Evolutionary conservation across 1,139 yeast species (phyloP), one percentile per base, ranked within the genome.

Genomic region (Suhomyces choctaworum): DNA sequence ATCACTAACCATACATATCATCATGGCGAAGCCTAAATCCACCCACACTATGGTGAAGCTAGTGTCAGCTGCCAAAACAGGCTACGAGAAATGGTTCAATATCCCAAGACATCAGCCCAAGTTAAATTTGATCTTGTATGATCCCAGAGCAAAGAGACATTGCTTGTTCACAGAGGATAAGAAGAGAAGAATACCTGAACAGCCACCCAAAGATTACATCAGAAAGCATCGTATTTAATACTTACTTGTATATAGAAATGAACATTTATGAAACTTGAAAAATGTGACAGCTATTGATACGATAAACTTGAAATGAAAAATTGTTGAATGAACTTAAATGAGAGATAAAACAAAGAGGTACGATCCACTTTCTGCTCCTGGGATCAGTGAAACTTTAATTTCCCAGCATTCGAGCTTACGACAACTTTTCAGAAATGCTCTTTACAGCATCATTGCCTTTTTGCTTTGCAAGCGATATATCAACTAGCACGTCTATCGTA

Each of bases 91-190:
- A 56, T 83, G 90, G 62, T 78, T 89, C 46, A 72, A 80, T 39
- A 78, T 90, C 36, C 94, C 92, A 36, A 81, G 97, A 67, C 80
- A 85, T 32, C 79, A 95, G 5, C 86, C 86, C 31, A 69, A 78
- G 40, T 81, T 90, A 46, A 80, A 80, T 36, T 92, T 88, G 58
- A 84, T 90, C 31, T 76, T 95, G 53, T 92, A 92, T 58, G 98
- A 92, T 58, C 97, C 97, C 8, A 44, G 69, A 37, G 76, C 75
- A 16, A 63, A 64, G 51, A 68, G 76, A 62, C 97, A 89, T 64
- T 96, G 94, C 37, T 70, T 92, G 46, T 92, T 92, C 67, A 78
- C 80, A 20, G 98, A 92, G 60, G 78, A 84, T 39, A 85, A 86
- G 60, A 88, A 87, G 73, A 79, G 98, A 62, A 76, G 71, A 52